A percentile compares a stretch with the other conserved stretches of the same genome.
These are phyloP conservation scores for Pleurotus eryngii DNA, from an alignment of 768 basidiomycete genomes.

Conservation along the genomic window DNA sequence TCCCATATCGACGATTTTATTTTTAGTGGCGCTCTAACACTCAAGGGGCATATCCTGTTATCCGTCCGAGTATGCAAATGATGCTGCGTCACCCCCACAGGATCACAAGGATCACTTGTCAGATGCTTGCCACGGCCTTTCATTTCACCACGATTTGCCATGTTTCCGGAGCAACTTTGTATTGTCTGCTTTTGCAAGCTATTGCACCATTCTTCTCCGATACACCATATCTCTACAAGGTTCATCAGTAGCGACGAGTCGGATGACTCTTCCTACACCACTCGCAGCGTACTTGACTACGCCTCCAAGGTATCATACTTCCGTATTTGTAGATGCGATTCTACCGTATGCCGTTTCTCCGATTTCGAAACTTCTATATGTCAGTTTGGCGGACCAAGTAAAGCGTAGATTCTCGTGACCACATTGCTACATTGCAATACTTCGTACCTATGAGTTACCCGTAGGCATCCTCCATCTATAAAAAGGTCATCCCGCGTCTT, in stretches of 20 bases:
- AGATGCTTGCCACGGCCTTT: neutral
- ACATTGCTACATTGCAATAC: too few relatives aligned
- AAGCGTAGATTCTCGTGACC: neutral
- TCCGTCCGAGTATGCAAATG: neutral
- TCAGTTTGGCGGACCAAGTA: neutral
- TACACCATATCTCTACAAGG: neutral
- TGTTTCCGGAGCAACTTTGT: neutral
- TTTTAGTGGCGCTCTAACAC: neutral
- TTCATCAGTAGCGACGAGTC: neutral
- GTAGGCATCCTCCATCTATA: neutral
- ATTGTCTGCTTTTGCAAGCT: too few relatives aligned
- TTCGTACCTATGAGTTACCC: neutral
- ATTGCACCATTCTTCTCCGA: neutral
- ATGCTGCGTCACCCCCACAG: neutral
- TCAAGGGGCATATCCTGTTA: neutral
- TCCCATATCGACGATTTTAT: constrained; percentile 1
- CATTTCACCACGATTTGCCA: neutral
- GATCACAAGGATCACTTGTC: neutral
- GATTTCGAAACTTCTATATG: neutral
- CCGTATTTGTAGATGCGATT: neutral
- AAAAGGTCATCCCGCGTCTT: constrained; percentile 8
- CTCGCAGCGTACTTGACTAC: neutral
- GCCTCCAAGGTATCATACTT: neutral
- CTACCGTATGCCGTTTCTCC: neutral
- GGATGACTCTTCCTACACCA: neutral